A percentile compares a stretch with the other conserved stretches of the same genome.
Evolutionary conservation across 202 grass and related monocot species (phyloP).

Genomic region (Brachypodium distachyon): DNA sequence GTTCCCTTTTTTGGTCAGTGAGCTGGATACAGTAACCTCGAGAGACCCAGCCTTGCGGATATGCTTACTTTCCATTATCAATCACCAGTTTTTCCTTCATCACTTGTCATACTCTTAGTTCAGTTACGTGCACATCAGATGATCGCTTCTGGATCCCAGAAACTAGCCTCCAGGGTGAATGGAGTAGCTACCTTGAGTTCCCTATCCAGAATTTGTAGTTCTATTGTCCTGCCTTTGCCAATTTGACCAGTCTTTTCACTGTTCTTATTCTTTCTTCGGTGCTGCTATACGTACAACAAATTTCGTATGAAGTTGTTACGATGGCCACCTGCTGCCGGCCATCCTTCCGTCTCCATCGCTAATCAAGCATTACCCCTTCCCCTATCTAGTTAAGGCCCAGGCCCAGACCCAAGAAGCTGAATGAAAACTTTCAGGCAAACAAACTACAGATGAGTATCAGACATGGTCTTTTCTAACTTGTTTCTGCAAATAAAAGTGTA

Average conservation of each 20-base stretch:
- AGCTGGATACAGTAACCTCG: not conserved
- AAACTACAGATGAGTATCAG: too few species aligned
- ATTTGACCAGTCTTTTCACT: not conserved
- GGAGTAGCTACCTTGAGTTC: not conserved
- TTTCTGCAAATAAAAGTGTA: too few species aligned
- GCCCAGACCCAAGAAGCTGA: too few species aligned
- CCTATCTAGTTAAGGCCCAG: too few species aligned
- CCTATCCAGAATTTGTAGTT: not conserved
- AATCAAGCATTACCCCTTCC: too few species aligned
- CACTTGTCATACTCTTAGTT: not conserved
- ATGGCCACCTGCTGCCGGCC: too few species aligned
- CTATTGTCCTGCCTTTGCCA: not conserved
- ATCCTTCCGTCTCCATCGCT: too few species aligned
- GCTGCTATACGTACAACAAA: too few species aligned
- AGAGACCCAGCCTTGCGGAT: not conserved
- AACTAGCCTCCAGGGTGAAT: not conserved
- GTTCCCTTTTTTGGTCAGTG: not conserved
- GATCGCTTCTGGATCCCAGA: not conserved
- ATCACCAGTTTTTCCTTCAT: not conserved
- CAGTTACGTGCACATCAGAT: not conserved
- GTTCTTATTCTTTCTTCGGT: not conserved
- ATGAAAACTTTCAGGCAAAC: too few species aligned
- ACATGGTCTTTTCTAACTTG: too few species aligned
- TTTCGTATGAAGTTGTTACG: too few species aligned
- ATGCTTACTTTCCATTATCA: not conserved